Conservation (phyloP, 2,329 filamentous ascomycete species). For the Myriosclerotinia duriaeana region DNA sequence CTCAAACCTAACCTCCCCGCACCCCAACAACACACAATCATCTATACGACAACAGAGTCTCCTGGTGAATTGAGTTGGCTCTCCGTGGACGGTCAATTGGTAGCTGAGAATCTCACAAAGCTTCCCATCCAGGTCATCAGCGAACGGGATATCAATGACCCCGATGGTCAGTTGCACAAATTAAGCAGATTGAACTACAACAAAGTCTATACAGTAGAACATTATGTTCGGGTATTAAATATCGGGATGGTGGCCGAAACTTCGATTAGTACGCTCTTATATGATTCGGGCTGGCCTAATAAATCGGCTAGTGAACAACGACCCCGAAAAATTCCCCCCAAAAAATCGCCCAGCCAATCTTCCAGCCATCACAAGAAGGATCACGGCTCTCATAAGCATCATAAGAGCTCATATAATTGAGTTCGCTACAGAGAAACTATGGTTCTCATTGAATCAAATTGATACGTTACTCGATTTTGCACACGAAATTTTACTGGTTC, state of each 20-base stretch:
- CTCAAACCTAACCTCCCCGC: slow-evolving; percentile 30
- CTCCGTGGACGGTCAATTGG: neutral
- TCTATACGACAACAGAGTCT: neutral
- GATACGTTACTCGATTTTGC: slow-evolving; percentile 3
- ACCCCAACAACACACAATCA: slow-evolving; percentile 2
- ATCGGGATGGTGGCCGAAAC: slow-evolving; percentile 25
- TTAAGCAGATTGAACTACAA: slow-evolving; percentile 34
- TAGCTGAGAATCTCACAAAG: slow-evolving; percentile 28
- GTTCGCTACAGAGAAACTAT: neutral
- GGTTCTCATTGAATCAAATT: neutral
- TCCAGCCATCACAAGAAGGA: neutral
- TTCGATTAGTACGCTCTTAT: neutral
- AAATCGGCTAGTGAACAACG: neutral
- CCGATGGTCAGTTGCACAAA: neutral
- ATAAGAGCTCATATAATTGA: neutral
- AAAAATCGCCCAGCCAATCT: neutral
- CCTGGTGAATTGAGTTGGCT: neutral
- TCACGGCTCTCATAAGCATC: no score
- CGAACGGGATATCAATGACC: slow-evolving; percentile 10
- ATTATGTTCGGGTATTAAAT: slow-evolving; percentile 30
- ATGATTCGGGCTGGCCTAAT: neutral
- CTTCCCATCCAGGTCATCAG: slow-evolving; percentile 30
- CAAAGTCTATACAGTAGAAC: slow-evolving; percentile 36
- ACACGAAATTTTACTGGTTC: neutral
- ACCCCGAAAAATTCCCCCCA: neutral